Evolutionary conservation across 2,329 filamentous ascomycete genomes (phyloP), one percentile per base, ranked within the genome.

Genomic region (Colletotrichum sp.): DNA sequence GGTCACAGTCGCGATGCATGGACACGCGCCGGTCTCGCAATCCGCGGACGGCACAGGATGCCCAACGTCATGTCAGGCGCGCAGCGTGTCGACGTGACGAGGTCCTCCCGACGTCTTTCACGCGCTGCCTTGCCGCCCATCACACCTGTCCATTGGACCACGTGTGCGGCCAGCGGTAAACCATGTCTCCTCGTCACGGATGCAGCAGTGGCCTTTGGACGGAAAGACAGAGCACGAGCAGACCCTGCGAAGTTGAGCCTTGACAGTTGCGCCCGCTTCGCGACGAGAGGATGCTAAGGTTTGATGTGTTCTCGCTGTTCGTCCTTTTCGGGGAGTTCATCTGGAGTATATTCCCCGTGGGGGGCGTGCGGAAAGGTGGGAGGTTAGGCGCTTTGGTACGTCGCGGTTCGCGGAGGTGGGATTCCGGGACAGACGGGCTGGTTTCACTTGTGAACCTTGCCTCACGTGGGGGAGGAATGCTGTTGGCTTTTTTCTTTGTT

Each of bases 341-440:
- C 39, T 65, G 34, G 52, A 65, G n/a, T 55, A 13, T 72, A 57
- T 15, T 34, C 24, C 24, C 16, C 69, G 12, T 62, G 62, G 49
- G 49, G 67, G 44, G 6, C 13, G 68, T 36, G 32, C 26, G 28
- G 18, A 18, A 10, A 21, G 28, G 55, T 24, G 44, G 65, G n/a
- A 36, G 39, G 55, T 52, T 52, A 73, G 12, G 34, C 74, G 70
- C 74, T 65, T 49, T 49, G 64, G 39, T 64, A 62, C 65, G 36
- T 57, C 70, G 70, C 70, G 70, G 71, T 59, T 64, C 57, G 70
- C 64, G 64, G 57, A 69, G 28, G 59, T 69, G 70, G 44, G 64
- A 69, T 76, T 60, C 74, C 70, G 70, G 59, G 64, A 26, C 28
- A 57, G 57, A 64, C 64, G 73, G 69, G 34, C 70, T 76, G 65